A percentile compares a stretch with the other conserved stretches of the same genome.
Conservation (phyloP, 306 rosid genomes). For the Prunus dulcis region DNA sequence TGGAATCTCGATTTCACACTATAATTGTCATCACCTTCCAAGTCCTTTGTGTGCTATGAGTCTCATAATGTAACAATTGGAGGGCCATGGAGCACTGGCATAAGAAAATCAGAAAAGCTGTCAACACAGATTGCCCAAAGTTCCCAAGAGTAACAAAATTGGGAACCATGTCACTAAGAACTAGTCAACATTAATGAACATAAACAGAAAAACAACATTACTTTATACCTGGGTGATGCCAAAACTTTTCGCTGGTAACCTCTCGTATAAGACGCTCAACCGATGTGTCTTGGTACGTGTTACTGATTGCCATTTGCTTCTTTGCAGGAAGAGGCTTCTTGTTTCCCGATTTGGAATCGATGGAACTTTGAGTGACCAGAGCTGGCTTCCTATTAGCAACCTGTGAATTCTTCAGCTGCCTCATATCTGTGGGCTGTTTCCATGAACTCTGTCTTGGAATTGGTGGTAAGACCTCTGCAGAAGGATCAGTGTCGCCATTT, state of each 20-base stretch:
- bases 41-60: constrained; percentile 58
- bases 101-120: constrained; percentile 41
- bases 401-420: constrained; percentile 60
- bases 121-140: constrained; percentile 19
- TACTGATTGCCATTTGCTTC: constrained; percentile 61
- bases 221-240: constrained; percentile 91
- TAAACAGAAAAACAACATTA: constrained; percentile 8
- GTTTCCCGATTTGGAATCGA: constrained; percentile 60
- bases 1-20: constrained; percentile 56
- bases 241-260: constrained; percentile 95
- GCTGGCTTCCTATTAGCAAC: constrained; percentile 62
- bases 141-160: constrained; percentile 17
- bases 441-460: constrained; percentile 88
- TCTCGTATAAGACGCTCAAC: constrained; percentile 97
- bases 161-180: constrained; percentile 8
- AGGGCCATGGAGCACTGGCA: constrained; percentile 59
- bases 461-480: constrained; percentile 63
- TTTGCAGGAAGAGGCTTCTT: constrained; percentile 71
- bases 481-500: constrained; percentile 55
- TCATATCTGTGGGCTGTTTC: constrained; percentile 70
- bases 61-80: constrained; percentile 70
- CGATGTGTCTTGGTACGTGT: constrained; percentile 73
- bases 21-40: constrained; percentile 73
- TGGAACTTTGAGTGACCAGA: constrained; percentile 49
- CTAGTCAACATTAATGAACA: background rate